Conservation (phyloP, 2,329 filamentous ascomycete species). For the Ceratocystis cubensis region DNA sequence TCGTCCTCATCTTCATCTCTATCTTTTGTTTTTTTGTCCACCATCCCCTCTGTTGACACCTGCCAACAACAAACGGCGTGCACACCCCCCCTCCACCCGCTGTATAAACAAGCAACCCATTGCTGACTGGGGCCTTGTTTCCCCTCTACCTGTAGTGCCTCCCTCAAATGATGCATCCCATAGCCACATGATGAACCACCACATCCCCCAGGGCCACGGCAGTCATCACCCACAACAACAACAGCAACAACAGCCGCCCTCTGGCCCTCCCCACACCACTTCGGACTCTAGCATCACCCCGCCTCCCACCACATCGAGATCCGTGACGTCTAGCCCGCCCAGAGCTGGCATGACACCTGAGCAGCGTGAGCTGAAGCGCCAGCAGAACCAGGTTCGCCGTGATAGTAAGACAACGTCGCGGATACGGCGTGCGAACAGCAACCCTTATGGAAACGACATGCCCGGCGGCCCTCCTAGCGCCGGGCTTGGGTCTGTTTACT, state of each 20-base stretch:
- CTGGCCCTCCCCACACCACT: conserved; percentile 20
- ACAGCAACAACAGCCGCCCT: conserved; percentile 7
- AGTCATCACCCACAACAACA: not conserved
- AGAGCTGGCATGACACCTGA: conserved; percentile 43
- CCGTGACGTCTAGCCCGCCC: conserved; percentile 46
- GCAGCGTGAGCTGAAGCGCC: conserved; percentile 49
- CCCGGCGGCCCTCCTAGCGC: conserved; percentile 32
- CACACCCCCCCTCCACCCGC: not conserved
- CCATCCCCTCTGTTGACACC: conserved; percentile 1
- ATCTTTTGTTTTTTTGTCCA: conserved; percentile 1
- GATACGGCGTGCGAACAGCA: conserved; percentile 39
- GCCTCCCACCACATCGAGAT: conserved; percentile 38
- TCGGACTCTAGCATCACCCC: conserved; percentile 39
- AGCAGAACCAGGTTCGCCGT: conserved; percentile 46
- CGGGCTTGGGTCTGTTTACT: conserved; percentile 16
- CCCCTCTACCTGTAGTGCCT: conserved; percentile 2
- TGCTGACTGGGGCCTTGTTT: not conserved
- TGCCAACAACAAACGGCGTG: not conserved
- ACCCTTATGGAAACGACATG: conserved; percentile 34
- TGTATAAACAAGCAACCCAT: not conserved
- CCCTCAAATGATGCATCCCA: conserved; percentile 16
- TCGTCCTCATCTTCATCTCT: not conserved
- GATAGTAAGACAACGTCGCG: conserved; percentile 43
- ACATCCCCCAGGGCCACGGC: conserved; percentile 12
- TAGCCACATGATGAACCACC: conserved; percentile 18